Conservation (phyloP, 768 basidiomycete species). For the Mycena haematopus region DNA sequence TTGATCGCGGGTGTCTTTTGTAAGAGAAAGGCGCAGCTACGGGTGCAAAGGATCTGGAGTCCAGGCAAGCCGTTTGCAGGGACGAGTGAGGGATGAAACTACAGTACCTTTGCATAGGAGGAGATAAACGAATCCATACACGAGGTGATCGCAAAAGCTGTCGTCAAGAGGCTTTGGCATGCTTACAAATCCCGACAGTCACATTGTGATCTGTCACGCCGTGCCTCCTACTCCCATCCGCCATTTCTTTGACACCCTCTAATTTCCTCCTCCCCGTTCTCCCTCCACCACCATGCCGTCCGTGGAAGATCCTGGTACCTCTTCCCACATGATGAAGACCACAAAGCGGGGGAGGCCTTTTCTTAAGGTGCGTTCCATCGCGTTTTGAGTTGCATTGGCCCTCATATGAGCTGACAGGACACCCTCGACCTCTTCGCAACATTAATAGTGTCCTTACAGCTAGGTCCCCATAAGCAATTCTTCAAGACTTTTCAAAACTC, state of each 20-base stretch:
- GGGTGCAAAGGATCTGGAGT: too few species aligned
- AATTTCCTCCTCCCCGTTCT: conserved; percentile 37
- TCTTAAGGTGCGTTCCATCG: conserved; percentile 69
- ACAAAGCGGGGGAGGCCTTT: conserved; percentile 95
- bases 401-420: too few species aligned
- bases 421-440: conserved; percentile 98
- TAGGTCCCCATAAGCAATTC: conserved; percentile 91
- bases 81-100: neutral
- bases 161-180: neutral
- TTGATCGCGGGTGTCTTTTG: too few species aligned
- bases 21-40: too few species aligned
- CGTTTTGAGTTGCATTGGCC: conserved; percentile 23
- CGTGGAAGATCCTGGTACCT: conserved; percentile 58
- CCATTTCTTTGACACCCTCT: conserved; percentile 37
- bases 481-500: conserved; percentile 95
- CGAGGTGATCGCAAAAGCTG: neutral
- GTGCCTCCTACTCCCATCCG: conserved; percentile 18
- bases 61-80: neutral
- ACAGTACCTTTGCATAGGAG: neutral
- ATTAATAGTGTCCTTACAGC: conserved; percentile 89
- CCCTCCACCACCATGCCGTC: conserved; percentile 48
- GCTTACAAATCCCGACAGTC: too few species aligned
- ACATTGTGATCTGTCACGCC: neutral
- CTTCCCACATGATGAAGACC: conserved; percentile 98
- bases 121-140: neutral